A percentile compares a stretch with the other conserved stretches of the same genome.
Evolutionary conservation across 164 flowering plant species (phyloP).

Genomic region (Hamamelis virginiana): DNA sequence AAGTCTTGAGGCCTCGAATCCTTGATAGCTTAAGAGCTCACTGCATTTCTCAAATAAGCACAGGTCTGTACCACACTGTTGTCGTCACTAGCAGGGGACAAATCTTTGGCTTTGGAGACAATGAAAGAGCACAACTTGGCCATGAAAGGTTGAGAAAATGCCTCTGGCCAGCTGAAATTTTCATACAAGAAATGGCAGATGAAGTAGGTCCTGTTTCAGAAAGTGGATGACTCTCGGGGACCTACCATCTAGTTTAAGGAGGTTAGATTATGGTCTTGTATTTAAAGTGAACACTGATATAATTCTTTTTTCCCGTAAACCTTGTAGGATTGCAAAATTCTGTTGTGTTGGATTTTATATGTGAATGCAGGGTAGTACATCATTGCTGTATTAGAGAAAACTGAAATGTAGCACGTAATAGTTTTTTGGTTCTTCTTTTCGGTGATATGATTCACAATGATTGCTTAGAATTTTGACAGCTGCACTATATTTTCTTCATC

Average conservation of each 20-base stretch:
- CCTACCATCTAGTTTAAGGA: slow-evolving; percentile 2
- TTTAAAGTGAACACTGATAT: not conserved
- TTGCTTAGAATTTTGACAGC: no score
- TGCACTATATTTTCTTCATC: no score
- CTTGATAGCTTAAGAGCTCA: slow-evolving; percentile 69
- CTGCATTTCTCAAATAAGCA: slow-evolving; percentile 80
- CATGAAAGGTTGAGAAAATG: slow-evolving; percentile 73
- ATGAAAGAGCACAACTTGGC: slow-evolving; percentile 92
- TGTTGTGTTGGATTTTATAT: not conserved
- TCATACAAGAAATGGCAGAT: slow-evolving; percentile 27
- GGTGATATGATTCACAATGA: no score
- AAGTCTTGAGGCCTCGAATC: slow-evolving; percentile 59
- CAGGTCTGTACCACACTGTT: slow-evolving; percentile 89
- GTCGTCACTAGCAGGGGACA: slow-evolving; percentile 60
- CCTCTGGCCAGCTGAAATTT: slow-evolving; percentile 74
- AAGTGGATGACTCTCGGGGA: not conserved
- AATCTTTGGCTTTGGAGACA: slow-evolving; percentile 89
- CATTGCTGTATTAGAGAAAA: not conserved
- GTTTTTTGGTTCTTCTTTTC: not conserved
- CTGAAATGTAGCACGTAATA: not conserved
- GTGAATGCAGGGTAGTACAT: not conserved
- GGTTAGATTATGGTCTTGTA: slow-evolving; percentile 7
- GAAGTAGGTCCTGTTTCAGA: slow-evolving; percentile 5
- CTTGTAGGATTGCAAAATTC: not conserved
- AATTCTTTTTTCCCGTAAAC: not conserved